phyloP scores from a whole-genome alignment of 257 asterid genomes.

The Solanum gracilifrons region DNA sequence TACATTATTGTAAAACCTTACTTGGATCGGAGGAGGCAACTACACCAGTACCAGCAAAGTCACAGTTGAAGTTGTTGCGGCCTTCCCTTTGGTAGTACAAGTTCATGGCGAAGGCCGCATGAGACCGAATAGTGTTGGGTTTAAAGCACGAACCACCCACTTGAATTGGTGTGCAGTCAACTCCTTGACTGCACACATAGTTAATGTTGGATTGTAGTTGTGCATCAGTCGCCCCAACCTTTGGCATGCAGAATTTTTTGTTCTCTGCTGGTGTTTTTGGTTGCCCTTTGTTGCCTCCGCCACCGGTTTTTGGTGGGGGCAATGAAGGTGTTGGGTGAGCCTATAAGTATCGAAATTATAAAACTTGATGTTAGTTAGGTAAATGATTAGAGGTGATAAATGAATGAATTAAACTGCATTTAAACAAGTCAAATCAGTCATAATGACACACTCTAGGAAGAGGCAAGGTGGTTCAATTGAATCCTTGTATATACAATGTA shows the following conservation, averaged over 20 bases:
- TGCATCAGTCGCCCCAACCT: not conserved
- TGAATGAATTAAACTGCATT: too few species aligned
- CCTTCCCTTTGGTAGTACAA: not conserved
- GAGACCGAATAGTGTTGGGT: not conserved
- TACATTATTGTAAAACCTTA: not conserved
- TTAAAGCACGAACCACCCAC: not conserved
- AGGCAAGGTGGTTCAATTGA: not conserved
- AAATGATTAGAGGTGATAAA: not conserved
- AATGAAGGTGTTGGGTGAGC: not conserved
- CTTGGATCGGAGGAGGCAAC: not conserved
- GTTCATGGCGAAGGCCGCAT: not conserved
- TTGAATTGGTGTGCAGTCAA: slow-evolving; percentile 5
- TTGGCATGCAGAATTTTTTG: not conserved
- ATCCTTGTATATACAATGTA: not conserved
- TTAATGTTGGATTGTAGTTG: slow-evolving; percentile 3
- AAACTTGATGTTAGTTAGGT: not conserved
- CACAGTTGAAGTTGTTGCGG: not conserved
- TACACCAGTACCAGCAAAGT: slow-evolving; percentile 2
- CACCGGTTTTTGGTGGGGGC: not conserved
- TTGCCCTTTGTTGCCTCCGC: not conserved
- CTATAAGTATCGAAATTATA: not conserved
- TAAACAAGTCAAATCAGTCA: not conserved
- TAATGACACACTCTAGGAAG: not conserved
- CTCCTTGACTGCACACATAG: not conserved
- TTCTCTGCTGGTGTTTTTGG: not conserved